Conservation (phyloP, 805 yeast genomes). For the Yarrowia bubula region DNA sequence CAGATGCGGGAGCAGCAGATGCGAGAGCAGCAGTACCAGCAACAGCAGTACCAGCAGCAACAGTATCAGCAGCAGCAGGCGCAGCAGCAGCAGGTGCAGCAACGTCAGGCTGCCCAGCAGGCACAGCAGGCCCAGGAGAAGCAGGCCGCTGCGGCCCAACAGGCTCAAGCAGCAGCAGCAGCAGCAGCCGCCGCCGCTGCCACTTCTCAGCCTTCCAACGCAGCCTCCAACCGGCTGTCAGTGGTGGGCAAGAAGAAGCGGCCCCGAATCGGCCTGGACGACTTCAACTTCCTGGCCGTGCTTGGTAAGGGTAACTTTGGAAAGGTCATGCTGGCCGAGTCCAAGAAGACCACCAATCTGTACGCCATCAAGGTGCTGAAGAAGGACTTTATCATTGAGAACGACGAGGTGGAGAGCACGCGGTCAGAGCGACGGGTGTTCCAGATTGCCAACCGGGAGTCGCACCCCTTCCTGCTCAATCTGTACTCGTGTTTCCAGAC, state of each 20-base stretch:
- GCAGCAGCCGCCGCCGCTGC: neutral
- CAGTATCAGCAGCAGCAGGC: constrained; percentile 28
- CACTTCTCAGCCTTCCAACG: neutral
- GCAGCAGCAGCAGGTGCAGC: constrained; percentile 25
- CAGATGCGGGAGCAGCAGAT: constrained; percentile 25
- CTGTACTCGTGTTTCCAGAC: constrained; percentile 96
- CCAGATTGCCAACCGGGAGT: constrained; percentile 72
- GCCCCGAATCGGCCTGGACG: constrained; percentile 74
- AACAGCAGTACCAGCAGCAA: constrained; percentile 26
- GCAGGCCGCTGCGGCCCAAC: neutral
- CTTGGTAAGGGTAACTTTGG: constrained; percentile 99
- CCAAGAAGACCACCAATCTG: constrained; percentile 71
- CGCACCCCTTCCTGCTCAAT: constrained; percentile 89
- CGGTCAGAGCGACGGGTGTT: constrained; percentile 93
- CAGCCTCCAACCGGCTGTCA: neutral
- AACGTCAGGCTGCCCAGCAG: constrained; percentile 26
- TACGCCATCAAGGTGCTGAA: constrained; percentile 97
- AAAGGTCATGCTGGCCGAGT: constrained; percentile 95
- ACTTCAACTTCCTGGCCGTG: constrained; percentile 89
- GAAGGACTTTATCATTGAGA: constrained; percentile 91
- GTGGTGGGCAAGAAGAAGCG: constrained; percentile 20
- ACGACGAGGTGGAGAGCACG: constrained; percentile 94
- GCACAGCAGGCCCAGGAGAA: constrained; percentile 24
- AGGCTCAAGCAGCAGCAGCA: neutral
- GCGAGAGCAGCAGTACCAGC: constrained; percentile 27